phyloP scores from a whole-genome alignment of 169 alveolate genomes.

The Blepharisma undulans region DNA sequence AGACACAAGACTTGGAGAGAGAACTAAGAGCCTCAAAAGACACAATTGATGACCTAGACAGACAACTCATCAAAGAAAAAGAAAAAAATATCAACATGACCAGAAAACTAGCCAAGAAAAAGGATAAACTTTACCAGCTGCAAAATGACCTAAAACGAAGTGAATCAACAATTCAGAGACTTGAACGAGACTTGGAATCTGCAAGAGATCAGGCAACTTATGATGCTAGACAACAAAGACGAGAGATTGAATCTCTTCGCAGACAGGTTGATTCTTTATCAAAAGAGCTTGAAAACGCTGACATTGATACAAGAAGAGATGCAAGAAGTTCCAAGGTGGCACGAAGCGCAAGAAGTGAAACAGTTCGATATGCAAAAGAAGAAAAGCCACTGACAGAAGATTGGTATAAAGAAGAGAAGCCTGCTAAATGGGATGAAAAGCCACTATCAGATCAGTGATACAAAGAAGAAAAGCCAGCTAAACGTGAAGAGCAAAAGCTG shows the following conservation, averaged over 20 bases:
- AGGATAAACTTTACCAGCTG: neutral
- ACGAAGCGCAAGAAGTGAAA: neutral
- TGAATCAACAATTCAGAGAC: neutral
- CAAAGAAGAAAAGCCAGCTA: neutral
- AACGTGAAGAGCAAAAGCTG: neutral
- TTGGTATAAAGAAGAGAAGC: neutral
- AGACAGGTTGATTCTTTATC: neutral
- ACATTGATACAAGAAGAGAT: neutral
- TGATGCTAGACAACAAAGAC: constrained; percentile 1
- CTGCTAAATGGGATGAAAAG: neutral
- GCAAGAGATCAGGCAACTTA: constrained; percentile 3
- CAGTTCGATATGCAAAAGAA: neutral
- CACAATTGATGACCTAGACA: neutral
- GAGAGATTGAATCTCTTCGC: constrained; percentile 32
- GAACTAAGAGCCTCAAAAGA: constrained; percentile 6
- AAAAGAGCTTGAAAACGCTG: neutral
- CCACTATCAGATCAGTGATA: neutral
- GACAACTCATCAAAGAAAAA: constrained; percentile 16
- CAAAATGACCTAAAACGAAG: neutral
- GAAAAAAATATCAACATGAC: neutral
- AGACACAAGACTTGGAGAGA: constrained; percentile 6
- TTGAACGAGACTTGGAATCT: neutral
- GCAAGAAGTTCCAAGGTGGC: neutral
- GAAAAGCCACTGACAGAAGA: neutral
- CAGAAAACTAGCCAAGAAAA: neutral